These are phyloP conservation scores for Rosa multiflora DNA, from an alignment of 306 rosid species.

Conservation along the genomic window DNA sequence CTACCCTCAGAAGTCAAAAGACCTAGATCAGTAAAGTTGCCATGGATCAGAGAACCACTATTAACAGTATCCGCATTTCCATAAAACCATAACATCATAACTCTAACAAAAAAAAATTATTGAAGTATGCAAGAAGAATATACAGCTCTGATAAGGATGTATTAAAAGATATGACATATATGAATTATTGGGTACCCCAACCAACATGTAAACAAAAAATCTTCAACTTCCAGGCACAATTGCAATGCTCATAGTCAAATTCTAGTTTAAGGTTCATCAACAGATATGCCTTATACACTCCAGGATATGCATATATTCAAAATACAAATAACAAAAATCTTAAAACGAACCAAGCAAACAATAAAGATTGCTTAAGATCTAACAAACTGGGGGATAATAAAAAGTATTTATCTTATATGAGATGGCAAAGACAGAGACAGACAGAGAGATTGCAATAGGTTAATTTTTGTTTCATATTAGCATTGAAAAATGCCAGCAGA, in stretches of 20 bases:
- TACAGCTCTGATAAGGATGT: neutral
- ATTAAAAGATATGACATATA: neutral
- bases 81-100: neutral
- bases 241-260: neutral
- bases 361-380: neutral
- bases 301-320: neutral
- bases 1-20: slow-evolving; percentile 61
- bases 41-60: slow-evolving; percentile 36
- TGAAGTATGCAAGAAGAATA: neutral
- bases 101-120: neutral
- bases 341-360: neutral
- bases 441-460: neutral
- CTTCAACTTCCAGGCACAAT: neutral
- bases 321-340: neutral
- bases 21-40: slow-evolving; percentile 49
- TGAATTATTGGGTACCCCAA: neutral
- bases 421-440: neutral
- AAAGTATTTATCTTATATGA: neutral
- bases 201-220: neutral
- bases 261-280: neutral
- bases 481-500: neutral
- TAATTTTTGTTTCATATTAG: neutral
- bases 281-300: neutral
- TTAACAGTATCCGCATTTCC: neutral
- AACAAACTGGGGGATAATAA: neutral